Evolutionary conservation across 2,329 filamentous ascomycete species (phyloP).

Genomic region (Daldinia eschscholtzii): DNA sequence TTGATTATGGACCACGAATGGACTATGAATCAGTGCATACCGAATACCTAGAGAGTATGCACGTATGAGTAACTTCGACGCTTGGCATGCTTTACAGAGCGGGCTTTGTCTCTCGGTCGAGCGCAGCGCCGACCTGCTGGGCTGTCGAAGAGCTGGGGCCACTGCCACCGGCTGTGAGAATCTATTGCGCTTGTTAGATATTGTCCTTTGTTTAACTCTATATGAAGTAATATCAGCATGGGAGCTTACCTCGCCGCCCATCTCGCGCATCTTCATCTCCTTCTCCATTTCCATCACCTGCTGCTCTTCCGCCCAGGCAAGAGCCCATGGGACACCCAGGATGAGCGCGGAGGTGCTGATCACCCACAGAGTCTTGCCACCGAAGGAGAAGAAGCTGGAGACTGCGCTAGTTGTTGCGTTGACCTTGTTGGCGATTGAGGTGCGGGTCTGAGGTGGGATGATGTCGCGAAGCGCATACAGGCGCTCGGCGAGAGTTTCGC

Average conservation of each 20-base stretch:
- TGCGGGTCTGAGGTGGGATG: constrained; percentile 77
- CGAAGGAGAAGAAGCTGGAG: constrained; percentile 73
- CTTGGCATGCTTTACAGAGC: constrained; percentile 59
- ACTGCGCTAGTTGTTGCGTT: constrained; percentile 68
- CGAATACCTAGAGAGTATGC: neutral
- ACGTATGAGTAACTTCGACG: neutral
- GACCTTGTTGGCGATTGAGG: constrained; percentile 73
- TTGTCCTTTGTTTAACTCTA: neutral
- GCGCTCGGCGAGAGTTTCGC: constrained; percentile 75
- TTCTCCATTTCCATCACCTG: constrained; percentile 97
- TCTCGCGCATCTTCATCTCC: constrained; percentile 95
- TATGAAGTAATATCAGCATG: neutral
- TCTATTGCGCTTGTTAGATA: constrained; percentile 45
- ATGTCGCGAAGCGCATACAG: constrained; percentile 81
- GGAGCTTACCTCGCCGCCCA: constrained; percentile 74
- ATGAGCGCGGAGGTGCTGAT: constrained; percentile 90
- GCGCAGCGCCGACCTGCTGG: constrained; percentile 62
- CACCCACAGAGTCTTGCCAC: constrained; percentile 91
- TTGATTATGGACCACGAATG: no score
- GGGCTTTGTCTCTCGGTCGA: constrained; percentile 64
- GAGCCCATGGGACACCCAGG: constrained; percentile 90
- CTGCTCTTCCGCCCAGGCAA: constrained; percentile 96
- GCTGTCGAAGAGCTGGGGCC: constrained; percentile 57
- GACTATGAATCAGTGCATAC: neutral
- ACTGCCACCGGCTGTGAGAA: constrained; percentile 62